Base-by-base conservation (phyloP, 2,329 filamentous ascomycete species). In the Verticillium isaacii region DNA sequence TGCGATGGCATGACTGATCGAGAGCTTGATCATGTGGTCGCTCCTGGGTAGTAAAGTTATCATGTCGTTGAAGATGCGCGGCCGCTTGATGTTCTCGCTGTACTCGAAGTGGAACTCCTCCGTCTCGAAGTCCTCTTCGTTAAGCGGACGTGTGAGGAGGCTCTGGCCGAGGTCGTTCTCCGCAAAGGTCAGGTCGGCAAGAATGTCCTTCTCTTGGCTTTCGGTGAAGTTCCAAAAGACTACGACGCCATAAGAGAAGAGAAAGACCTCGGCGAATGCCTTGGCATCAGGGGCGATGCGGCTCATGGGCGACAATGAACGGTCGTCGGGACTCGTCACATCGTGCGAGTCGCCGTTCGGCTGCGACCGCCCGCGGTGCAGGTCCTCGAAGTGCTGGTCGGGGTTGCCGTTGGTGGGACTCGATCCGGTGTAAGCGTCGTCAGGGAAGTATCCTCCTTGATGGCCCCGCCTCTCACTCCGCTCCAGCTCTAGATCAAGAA, bases 201-300 rank as follows among this genome's bases (percentile, higher is more conserved):
- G 84, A 56, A 98, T 92, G 69, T 97, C 93, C 75, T 97, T 97
- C 74, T 99, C 95, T 73, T 99, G 95, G 66, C 89, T 86, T 74
- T 97, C 93, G 12, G 92, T 94, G 69, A 99, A 97, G 74, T 99
- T 99, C 95, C 95, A 99, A 73, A 99, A 97, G 5, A 99, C 95
- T 0, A 95, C 94, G 0, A 99, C 94, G 23, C 95, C 95, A 71
- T 99, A 99, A 17, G 91, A 94, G 75, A 96, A 98, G 68, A 99
- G 89, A 72, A 97, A 98, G 86, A 98, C 92, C 77, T 99, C 95
- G 52, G 92, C 94, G 71, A 96, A 92, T 61, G 88, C 84, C 70
- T 94, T 88, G 39, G 89, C 86, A 71, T 92, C 87, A 6, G 90
- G 85, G 1, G 85, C 85, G 29, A 92, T 82, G 32, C 85, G 83